Base-by-base conservation (phyloP, 805 yeast species). In the Metschnikowia rubicola region DNA sequence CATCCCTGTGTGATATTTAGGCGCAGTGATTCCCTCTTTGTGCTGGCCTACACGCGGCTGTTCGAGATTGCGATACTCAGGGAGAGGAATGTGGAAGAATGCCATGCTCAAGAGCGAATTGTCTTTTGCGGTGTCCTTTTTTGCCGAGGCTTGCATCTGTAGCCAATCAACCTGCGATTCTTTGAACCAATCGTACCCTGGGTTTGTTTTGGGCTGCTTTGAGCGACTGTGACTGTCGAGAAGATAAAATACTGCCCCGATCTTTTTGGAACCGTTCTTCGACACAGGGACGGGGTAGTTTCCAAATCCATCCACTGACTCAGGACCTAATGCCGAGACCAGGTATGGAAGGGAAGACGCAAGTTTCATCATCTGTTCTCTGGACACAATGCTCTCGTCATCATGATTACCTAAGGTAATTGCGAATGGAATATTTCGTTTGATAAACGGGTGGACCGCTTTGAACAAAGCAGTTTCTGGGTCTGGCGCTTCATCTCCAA, bases 401-500 rank as follows among this genome's bases (percentile, higher is more conserved):
- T 94, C 99, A 63, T 94, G 99, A 63, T 94, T 94, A 0, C 99
- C 99, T 71, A 92, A 75, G 8, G 84, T 81, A 54, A 86, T 74
- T 0, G 97, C 92, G 72, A 79, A 94, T 3, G 98, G 97, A 8
- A 91, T 85, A 41, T 75, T 65, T 39, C 87, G 69, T 12, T 68
- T 58, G 21, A 91, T 76, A 28, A 88, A 79, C 0, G 96, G 95
- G 10, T 75, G 70, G 9, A 86, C 73, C 0, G 84, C 88, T 61
- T 94, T 92, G 49, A 85, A 74, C n/a, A 89, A 57, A 0, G 97
- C 81, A 0, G 96, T 83, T 55, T 84, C 84, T 0, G 97, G 76
- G 61, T 92, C 98, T 8, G 88, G 89, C 0, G 88, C 75, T 38
- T 71, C 76, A 35, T 79, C 83, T 2, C 98, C 98, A 75, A 80